Evolutionary conservation across 139 green algal genomes (phyloP).

Genomic region (Tetradesmus obliquus): DNA sequence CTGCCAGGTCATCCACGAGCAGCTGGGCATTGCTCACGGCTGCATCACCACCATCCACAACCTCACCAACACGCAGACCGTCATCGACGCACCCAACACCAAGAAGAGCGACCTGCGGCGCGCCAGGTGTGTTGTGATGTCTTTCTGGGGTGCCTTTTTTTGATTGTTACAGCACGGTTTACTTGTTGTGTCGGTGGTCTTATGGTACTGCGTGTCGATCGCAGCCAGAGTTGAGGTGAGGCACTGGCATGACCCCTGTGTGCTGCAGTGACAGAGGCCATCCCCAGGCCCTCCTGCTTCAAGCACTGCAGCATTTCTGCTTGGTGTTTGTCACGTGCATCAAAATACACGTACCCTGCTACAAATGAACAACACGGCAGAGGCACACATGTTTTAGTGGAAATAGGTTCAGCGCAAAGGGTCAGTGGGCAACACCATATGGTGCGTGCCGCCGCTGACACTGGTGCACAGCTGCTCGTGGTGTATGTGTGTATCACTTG

Average conservation of each 20-base stretch:
- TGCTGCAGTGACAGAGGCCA: background rate
- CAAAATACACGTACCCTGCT: too few relatives aligned
- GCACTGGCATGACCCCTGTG: background rate
- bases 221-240: background rate
- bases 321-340: too few relatives aligned
- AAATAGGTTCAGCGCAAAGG: background rate
- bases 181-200: too few relatives aligned
- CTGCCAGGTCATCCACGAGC: constrained; percentile 70
- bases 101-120: constrained; percentile 90
- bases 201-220: background rate
- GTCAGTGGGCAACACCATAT: background rate
- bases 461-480: too few relatives aligned
- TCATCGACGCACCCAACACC: constrained; percentile 87
- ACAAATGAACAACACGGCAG: too few relatives aligned
- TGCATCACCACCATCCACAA: constrained; percentile 94
- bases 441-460: too few relatives aligned
- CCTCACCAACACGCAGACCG: constrained; percentile 91
- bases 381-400: too few relatives aligned
- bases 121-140: constrained; percentile 55
- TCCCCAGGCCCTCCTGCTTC: too few relatives aligned
- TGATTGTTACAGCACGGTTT: too few relatives aligned
- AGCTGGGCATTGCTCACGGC: constrained; percentile 85
- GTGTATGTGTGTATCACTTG: too few relatives aligned
- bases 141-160: too few relatives aligned
- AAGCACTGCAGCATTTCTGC: too few relatives aligned